phyloP scores from a whole-genome alignment of 352 stramenopile genomes.

The Phytophthora cactorum region DNA sequence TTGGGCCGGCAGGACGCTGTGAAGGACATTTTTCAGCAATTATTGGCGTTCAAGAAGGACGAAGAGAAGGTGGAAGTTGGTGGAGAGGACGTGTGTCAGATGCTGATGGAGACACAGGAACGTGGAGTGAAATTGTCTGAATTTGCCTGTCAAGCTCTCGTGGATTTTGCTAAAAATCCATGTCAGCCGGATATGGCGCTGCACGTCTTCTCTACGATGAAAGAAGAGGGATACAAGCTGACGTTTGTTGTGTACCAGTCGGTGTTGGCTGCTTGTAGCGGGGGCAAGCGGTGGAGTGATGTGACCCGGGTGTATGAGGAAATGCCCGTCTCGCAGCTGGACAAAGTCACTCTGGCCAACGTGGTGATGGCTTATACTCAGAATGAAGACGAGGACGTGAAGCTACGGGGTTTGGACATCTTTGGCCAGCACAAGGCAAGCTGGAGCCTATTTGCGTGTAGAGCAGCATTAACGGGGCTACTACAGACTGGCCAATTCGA shows the following conservation, averaged over 20 bases:
- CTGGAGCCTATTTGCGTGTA: slow-evolving; percentile 53
- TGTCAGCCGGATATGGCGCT: slow-evolving; percentile 51
- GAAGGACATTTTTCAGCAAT: slow-evolving; percentile 4
- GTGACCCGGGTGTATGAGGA: slow-evolving; percentile 54
- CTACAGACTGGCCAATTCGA: slow-evolving; percentile 54
- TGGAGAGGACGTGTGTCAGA: slow-evolving; percentile 26
- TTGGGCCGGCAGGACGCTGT: slow-evolving; percentile 3
- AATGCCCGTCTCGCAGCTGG: slow-evolving; percentile 48
- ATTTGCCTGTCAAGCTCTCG: slow-evolving; percentile 64
- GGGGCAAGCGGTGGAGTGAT: slow-evolving; percentile 56
- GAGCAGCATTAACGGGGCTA: slow-evolving; percentile 49
- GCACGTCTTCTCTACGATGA: slow-evolving; percentile 47
- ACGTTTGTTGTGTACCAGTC: slow-evolving; percentile 61
- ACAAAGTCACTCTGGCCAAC: slow-evolving; percentile 35
- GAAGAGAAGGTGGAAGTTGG: not conserved
- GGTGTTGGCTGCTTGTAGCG: slow-evolving; percentile 62
- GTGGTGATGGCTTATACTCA: slow-evolving; percentile 69
- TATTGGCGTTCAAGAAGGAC: not conserved
- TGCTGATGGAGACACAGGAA: slow-evolving; percentile 55
- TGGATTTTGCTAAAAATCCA: slow-evolving; percentile 60
- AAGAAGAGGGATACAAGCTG: not conserved
- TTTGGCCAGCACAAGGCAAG: slow-evolving; percentile 42
- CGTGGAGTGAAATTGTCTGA: slow-evolving; percentile 52
- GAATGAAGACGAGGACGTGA: slow-evolving; percentile 29
- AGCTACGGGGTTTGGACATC: slow-evolving; percentile 41